Conservation (phyloP, 2,329 filamentous ascomycete species). For the Xylaria sp. region DNA sequence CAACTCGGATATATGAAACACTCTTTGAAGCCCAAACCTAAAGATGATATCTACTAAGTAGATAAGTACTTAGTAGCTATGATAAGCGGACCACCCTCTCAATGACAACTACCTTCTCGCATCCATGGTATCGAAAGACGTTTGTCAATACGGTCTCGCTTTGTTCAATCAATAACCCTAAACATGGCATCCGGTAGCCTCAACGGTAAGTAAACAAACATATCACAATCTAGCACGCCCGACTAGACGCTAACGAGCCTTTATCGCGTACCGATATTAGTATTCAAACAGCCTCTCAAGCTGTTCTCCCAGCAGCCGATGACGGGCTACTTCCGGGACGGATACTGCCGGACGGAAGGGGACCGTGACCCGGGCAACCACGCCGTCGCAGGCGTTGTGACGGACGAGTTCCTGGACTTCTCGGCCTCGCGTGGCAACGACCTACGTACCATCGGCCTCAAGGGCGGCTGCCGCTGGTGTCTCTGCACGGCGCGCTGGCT, state of each 20-base stretch:
- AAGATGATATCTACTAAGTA: no score
- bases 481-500: conserved; percentile 69
- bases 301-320: conserved; percentile 67
- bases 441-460: conserved; percentile 63
- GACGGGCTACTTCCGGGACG: conserved; percentile 70
- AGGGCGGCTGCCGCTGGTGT: conserved; percentile 70
- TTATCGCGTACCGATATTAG: conserved; percentile 59
- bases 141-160: not conserved
- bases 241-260: not conserved
- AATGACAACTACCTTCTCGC: not conserved
- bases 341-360: conserved; percentile 65
- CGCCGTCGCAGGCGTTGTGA: conserved; percentile 66
- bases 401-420: conserved; percentile 71
- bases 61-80: no score
- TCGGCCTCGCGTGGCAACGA: conserved; percentile 68
- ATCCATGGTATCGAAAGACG: not conserved
- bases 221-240: not conserved
- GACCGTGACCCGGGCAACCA: conserved; percentile 67
- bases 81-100: not conserved
- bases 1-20: not conserved
- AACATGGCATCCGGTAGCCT: conserved; percentile 38
- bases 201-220: conserved; percentile 30
- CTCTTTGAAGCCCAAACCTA: not conserved
- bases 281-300: conserved; percentile 67
- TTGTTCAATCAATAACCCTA: not conserved